Conservation (phyloP, 202 grass and related monocot genomes). For the Bolboschoenoplectus hybrid region DNA sequence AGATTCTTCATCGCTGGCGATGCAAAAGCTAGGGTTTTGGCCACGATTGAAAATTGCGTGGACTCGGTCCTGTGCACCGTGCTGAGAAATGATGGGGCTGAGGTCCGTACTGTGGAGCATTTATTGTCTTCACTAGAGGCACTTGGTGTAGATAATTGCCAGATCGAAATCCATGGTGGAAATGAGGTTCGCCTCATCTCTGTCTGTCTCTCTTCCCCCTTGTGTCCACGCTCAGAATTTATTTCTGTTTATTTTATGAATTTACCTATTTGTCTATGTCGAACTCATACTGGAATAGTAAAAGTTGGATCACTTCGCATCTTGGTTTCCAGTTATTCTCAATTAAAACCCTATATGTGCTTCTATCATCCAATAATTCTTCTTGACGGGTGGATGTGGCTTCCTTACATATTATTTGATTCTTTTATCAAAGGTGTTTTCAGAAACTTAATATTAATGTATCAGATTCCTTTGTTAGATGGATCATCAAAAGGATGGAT, state of each 20-base stretch:
- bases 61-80: conserved; percentile 73
- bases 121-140: conserved; percentile 83
- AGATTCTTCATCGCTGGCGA: conserved; percentile 59
- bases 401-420: neutral
- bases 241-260: neutral
- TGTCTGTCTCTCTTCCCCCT: neutral
- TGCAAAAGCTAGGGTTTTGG: conserved; percentile 46
- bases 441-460: conserved; percentile 36
- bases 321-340: neutral
- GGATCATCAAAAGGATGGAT: conserved; percentile 93
- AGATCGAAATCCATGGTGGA: conserved; percentile 65
- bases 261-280: neutral
- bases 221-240: neutral
- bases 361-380: neutral
- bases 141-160: conserved; percentile 83
- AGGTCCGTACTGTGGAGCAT: conserved; percentile 79
- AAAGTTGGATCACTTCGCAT: neutral
- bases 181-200: conserved; percentile 60
- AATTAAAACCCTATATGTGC: neutral
- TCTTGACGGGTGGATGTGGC: neutral
- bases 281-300: neutral
- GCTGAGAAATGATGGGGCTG: conserved; percentile 44
- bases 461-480: conserved; percentile 94
- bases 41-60: conserved; percentile 53
- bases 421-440: neutral